Percentiles rank a stretch among this genome's conserved stretches.
phyloP scores from a whole-genome alignment of 371 early-diverging fungal species.

The Thermomucor indicae-seudaticae region DNA sequence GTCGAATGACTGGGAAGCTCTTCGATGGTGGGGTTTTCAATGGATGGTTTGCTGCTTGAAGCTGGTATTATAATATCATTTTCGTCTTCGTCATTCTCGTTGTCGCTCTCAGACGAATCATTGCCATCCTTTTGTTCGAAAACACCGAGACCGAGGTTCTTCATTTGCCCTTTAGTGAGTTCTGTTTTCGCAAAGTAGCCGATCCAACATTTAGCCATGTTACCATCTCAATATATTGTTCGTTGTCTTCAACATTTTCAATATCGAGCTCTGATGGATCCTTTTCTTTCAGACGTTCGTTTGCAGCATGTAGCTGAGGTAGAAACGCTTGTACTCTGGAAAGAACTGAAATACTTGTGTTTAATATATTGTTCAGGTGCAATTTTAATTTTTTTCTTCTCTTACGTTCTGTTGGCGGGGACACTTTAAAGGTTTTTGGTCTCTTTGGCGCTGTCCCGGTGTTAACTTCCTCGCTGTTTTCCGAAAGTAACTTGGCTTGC shows the following conservation, averaged over 20 bases:
- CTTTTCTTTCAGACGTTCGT: conserved; percentile 30
- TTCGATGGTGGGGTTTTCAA: conserved; percentile 13
- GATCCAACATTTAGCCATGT: neutral
- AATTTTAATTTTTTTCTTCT: neutral
- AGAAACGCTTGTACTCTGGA: conserved; percentile 55
- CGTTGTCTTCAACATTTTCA: conserved; percentile 47
- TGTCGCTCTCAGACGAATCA: conserved; percentile 8
- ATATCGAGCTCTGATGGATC: conserved; percentile 49
- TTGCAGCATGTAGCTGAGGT: conserved; percentile 55
- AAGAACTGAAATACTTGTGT: conserved; percentile 22
- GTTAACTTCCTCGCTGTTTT: neutral
- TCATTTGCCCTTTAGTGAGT: neutral
- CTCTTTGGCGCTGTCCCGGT: conserved; percentile 3
- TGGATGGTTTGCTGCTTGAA: conserved; percentile 15
- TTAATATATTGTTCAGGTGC: neutral
- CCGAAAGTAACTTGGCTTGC: neutral
- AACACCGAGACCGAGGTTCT: conserved; percentile 59
- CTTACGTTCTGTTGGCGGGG: conserved; percentile 27
- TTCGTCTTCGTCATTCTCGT: conserved; percentile 27
- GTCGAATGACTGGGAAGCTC: conserved; percentile 5
- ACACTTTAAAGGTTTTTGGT: conserved; percentile 23
- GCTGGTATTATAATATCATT: conserved; percentile 39
- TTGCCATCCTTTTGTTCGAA: conserved; percentile 47
- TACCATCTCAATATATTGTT: conserved; percentile 66
- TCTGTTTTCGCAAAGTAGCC: neutral